A percentile compares a stretch with the other conserved stretches of the same genome.
Evolutionary conservation across 208 protist species (phyloP).

Genomic region (Leptomonas pyrrhocoris): DNA sequence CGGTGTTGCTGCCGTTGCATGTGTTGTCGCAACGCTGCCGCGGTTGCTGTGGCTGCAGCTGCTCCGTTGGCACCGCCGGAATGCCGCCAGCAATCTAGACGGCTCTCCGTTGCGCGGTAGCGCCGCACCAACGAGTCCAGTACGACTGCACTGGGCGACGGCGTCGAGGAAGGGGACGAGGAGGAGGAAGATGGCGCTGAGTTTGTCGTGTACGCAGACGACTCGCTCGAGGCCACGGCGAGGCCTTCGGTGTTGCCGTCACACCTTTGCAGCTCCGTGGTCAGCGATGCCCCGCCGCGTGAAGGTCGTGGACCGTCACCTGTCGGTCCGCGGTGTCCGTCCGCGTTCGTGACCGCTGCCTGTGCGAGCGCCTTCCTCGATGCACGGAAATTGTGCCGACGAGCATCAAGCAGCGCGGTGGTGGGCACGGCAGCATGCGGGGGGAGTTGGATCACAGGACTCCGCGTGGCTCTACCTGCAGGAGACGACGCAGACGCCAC

Average conservation of each 20-base stretch:
- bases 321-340: neutral
- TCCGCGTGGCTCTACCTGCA: constrained; percentile 8
- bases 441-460: constrained; percentile 15
- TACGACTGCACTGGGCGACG: constrained; percentile 13
- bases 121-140: constrained; percentile 35
- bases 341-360: neutral
- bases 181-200: no score
- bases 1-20: neutral
- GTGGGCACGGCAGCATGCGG: neutral
- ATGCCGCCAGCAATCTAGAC: constrained; percentile 27
- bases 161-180: constrained; percentile 5
- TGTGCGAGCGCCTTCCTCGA: neutral
- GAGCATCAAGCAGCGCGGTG: constrained; percentile 4
- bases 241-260: neutral
- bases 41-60: neutral
- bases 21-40: neutral
- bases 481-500: neutral
- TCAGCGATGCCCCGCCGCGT: neutral
- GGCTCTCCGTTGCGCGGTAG: constrained; percentile 26
- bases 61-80: neutral
- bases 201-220: neutral
- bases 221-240: neutral
- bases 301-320: neutral
- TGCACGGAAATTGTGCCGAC: neutral
- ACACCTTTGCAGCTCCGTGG: neutral